Percentiles rank a stretch among this genome's conserved stretches.
phyloP scores from a whole-genome alignment of 1,284 basidiomycete genomes.

The Trametes pubescens region DNA sequence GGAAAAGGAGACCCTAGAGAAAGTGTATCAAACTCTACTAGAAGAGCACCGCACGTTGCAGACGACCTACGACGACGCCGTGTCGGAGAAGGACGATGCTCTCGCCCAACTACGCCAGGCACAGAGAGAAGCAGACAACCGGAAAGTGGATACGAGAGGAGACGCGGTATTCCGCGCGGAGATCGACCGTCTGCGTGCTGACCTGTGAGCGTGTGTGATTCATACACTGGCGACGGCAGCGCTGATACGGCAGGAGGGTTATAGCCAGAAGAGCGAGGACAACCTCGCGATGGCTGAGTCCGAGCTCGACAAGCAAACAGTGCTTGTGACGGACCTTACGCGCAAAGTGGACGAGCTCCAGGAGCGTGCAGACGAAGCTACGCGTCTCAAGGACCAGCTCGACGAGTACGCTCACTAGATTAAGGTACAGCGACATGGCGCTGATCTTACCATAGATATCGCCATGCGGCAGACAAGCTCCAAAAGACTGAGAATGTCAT shows the following conservation, averaged over 20 bases:
- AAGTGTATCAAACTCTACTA: constrained; percentile 77
- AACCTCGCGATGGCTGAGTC: constrained; percentile 82
- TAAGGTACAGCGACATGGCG: background rate
- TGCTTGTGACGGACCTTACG: constrained; percentile 74
- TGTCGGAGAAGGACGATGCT: constrained; percentile 78
- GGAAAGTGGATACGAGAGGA: constrained; percentile 67
- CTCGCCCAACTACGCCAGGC: constrained; percentile 62
- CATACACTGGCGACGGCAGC: background rate
- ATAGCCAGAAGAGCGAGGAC: constrained; percentile 90
- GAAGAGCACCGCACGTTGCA: constrained; percentile 81
- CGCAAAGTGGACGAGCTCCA: constrained; percentile 87
- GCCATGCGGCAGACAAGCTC: constrained; percentile 89
- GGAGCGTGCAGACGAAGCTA: constrained; percentile 77
- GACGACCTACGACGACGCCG: constrained; percentile 71
- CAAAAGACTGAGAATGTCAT: constrained; percentile 97
- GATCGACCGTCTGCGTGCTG: constrained; percentile 78
- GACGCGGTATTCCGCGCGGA: constrained; percentile 79
- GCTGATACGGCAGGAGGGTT: constrained; percentile 44
- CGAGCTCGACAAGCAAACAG: constrained; percentile 81
- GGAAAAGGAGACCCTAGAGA: constrained; percentile 84
- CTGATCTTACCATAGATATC: constrained; percentile 60
- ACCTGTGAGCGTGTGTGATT: constrained; percentile 69
- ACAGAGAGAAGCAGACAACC: constrained; percentile 63
- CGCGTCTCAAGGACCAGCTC: constrained; percentile 88
- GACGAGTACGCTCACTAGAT: constrained; percentile 76